Base-by-base conservation (phyloP, 1,284 basidiomycete genomes). In the Sparassis latifolia region DNA sequence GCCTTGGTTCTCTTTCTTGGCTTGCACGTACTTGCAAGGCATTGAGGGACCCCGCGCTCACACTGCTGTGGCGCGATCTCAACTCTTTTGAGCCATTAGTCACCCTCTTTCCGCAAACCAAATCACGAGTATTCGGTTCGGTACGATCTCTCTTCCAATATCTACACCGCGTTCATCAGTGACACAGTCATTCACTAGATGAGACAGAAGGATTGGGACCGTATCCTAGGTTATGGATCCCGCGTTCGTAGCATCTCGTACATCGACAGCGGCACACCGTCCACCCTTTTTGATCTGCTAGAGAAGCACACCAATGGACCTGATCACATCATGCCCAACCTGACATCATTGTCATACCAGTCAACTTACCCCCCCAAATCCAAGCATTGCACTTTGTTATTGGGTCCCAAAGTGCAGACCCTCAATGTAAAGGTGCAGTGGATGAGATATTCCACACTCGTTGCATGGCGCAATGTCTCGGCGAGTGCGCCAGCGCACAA, bases 61-160 rank as follows among this genome's bases (percentile, higher is more conserved):
- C 82, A 62, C 67, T 82, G 45, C 71, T 89, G 33, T 89, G 86
- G 86, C 79, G 75, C 62, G 86, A 89, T 60, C 69, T 89, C 49
- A 86, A 89, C 65, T 86, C 84, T 10, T 70, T 89, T 53, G 67
- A 80, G 41, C 86, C 86, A 3, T 69, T 89, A 51, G 69, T 89
- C 47, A 78, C 80, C 29, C 66, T 88, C 49, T 89, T 89, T 64
- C 86, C 86, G 9, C 20, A 20, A 71, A 69, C 52, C 69, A 75
- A 53, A 62, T 89, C 54, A 69, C 87, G 66, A 86, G 80, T 67
- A 83, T 78, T 63, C 70, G 80, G 50, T 77, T 78, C 52, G 80
- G 77, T 59, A 86, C 86, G 47, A 84, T 83, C 48, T 67, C 85
- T 54, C 86, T 87, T 62, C 72, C 89, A 71, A 87, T 89, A 63